Percentiles rank a stretch among this genome's conserved stretches.
These are phyloP conservation scores for Climacium dendroides DNA, from an alignment of 225 moss, liverwort and hornwort species.

Conservation along the genomic window DNA sequence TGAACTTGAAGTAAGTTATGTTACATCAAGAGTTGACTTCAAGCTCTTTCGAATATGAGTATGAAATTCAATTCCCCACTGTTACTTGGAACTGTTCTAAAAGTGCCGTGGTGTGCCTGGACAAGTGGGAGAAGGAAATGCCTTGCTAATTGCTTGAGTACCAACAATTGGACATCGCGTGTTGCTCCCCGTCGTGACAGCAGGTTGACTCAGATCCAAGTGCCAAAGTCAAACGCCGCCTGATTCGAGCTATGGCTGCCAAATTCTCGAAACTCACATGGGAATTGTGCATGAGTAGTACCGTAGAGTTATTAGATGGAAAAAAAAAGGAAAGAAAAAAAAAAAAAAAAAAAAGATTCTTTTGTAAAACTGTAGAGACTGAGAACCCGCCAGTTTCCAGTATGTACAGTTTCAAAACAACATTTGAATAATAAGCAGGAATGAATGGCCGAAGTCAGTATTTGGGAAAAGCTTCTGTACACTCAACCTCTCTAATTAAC, in stretches of 20 bases:
- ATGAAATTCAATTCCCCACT: not conserved
- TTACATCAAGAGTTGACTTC: not conserved
- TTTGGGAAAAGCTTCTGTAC: not conserved
- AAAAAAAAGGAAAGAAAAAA: too few species aligned
- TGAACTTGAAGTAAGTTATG: not conserved
- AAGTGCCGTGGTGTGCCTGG: not conserved
- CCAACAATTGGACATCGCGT: not conserved
- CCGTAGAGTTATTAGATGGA: not conserved
- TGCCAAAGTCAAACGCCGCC: not conserved
- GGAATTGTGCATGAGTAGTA: not conserved
- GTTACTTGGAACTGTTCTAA: not conserved
- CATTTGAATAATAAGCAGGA: not conserved
- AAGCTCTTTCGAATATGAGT: not conserved
- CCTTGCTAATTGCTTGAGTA: not conserved
- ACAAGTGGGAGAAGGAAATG: not conserved
- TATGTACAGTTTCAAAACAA: not conserved
- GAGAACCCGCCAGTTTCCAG: not conserved
- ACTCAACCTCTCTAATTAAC: not conserved
- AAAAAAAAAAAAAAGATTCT: not conserved
- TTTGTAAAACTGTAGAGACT: too few species aligned
- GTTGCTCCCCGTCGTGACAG: not conserved
- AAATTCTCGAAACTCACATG: not conserved
- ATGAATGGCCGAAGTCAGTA: not conserved
- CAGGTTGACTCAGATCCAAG: not conserved
- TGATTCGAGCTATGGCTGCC: not conserved